phyloP scores from a whole-genome alignment of 2,329 filamentous ascomycete genomes.

The Penicillium crustosum region DNA sequence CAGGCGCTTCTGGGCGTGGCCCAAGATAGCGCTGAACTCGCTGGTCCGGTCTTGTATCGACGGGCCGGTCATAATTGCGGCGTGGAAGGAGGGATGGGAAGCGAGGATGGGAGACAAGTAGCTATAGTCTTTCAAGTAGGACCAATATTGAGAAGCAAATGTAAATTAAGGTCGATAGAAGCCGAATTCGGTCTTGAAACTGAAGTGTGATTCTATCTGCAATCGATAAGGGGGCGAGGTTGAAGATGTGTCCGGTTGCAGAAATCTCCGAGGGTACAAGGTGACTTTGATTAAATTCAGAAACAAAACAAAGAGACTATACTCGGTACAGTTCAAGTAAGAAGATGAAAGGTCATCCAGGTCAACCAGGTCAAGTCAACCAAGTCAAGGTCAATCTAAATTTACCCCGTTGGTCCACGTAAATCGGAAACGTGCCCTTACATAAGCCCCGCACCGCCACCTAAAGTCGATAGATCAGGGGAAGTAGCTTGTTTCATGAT shows the following conservation, averaged over 20 bases:
- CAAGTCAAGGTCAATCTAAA: background rate
- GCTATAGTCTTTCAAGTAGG: background rate
- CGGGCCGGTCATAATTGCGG: constrained; percentile 51
- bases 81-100: background rate
- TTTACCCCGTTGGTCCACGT: background rate
- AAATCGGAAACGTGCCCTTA: constrained; percentile 3
- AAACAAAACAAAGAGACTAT: background rate
- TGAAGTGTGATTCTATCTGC: constrained; percentile 16
- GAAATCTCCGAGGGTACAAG: background rate
- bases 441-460: constrained; percentile 11
- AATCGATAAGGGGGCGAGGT: constrained; percentile 38
- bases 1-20: constrained; percentile 78
- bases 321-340: background rate
- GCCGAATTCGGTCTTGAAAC: constrained; percentile 14
- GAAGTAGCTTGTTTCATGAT: background rate
- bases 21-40: constrained; percentile 90
- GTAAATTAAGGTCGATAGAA: background rate
- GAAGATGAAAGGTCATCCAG: background rate
- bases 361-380: no score
- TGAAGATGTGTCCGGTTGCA: constrained; percentile 27
- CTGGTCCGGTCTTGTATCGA: constrained; percentile 95
- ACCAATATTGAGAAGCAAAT: background rate
- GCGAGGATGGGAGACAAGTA: background rate
- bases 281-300: background rate
- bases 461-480: constrained; percentile 8